phyloP scores from a whole-genome alignment of 192 early-diverging fungal species.

The Mortierella claussenii region DNA sequence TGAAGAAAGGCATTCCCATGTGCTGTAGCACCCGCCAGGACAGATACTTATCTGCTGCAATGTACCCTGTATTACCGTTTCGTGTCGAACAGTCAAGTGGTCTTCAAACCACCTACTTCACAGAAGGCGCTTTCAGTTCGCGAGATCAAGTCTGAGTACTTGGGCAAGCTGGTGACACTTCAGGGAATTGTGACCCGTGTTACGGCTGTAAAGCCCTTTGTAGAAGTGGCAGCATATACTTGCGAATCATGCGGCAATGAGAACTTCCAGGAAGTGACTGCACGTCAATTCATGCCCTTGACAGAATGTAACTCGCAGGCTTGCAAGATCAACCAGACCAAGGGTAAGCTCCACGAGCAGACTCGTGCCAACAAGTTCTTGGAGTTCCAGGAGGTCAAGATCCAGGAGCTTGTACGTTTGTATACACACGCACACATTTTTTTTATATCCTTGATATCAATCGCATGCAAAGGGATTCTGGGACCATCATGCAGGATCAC shows the following conservation, averaged over 20 bases:
- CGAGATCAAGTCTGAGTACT: constrained; percentile 78
- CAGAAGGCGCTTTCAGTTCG: constrained; percentile 82
- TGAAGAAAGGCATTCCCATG: too few species aligned
- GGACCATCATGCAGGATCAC: not conserved
- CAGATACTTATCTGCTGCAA: too few species aligned
- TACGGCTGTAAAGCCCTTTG: constrained; percentile 91
- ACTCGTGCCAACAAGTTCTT: constrained; percentile 92
- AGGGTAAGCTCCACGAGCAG: constrained; percentile 89
- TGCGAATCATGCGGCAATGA: constrained; percentile 97
- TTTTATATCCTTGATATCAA: not conserved
- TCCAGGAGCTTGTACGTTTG: constrained; percentile 88
- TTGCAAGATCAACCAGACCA: constrained; percentile 83
- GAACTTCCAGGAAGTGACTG: constrained; percentile 92
- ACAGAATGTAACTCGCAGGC: constrained; percentile 82
- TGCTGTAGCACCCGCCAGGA: too few species aligned
- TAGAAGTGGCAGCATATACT: constrained; percentile 86
- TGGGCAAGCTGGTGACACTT: constrained; percentile 90
- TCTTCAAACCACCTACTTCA: constrained; percentile 78
- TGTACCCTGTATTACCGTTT: not conserved
- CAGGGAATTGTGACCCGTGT: constrained; percentile 95
- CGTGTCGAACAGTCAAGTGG: constrained; percentile 67
- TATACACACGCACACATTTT: not conserved
- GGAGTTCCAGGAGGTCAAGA: constrained; percentile 95
- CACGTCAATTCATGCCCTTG: constrained; percentile 80
- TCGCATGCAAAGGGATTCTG: too few species aligned